phyloP scores from a whole-genome alignment of 1,139 yeast genomes.

The Kodamaea arcana region DNA sequence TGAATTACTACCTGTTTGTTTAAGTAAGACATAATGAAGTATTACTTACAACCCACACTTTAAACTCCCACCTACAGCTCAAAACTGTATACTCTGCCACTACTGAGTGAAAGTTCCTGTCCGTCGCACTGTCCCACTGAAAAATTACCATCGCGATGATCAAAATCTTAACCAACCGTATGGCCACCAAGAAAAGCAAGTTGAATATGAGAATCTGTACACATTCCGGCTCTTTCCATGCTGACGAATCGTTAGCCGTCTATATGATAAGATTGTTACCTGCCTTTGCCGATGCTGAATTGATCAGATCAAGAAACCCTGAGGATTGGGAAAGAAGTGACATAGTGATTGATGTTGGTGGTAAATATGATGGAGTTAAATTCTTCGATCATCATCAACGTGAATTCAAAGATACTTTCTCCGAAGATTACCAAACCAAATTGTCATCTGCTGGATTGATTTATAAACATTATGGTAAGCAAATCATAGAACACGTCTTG shows the following conservation, averaged over 20 bases:
- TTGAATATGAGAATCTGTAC: conserved; percentile 57
- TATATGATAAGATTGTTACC: conserved; percentile 77
- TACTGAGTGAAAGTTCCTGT: no score
- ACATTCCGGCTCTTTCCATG: conserved; percentile 94
- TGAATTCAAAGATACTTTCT: conserved; percentile 39
- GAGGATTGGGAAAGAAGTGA: conserved; percentile 82
- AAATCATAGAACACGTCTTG: conserved; percentile 53
- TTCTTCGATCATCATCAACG: conserved; percentile 97
- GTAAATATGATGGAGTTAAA: conserved; percentile 84
- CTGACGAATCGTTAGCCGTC: conserved; percentile 96
- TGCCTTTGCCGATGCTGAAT: conserved; percentile 56
- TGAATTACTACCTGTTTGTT: no score
- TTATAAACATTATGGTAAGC: conserved; percentile 88
- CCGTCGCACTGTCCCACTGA: no score
- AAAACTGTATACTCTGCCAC: no score
- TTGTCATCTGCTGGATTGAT: conserved; percentile 91
- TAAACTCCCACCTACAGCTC: no score
- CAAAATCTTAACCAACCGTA: no score
- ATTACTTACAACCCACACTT: no score
- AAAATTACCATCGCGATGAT: no score
- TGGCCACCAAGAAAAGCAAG: conserved; percentile 21
- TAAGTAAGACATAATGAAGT: no score
- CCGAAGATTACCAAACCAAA: conserved; percentile 52
- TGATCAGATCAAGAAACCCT: conserved; percentile 81
- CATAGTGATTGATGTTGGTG: conserved; percentile 92